Conservation (phyloP, 2,329 filamentous ascomycete species). For the Colletotrichum spaethianum region DNA sequence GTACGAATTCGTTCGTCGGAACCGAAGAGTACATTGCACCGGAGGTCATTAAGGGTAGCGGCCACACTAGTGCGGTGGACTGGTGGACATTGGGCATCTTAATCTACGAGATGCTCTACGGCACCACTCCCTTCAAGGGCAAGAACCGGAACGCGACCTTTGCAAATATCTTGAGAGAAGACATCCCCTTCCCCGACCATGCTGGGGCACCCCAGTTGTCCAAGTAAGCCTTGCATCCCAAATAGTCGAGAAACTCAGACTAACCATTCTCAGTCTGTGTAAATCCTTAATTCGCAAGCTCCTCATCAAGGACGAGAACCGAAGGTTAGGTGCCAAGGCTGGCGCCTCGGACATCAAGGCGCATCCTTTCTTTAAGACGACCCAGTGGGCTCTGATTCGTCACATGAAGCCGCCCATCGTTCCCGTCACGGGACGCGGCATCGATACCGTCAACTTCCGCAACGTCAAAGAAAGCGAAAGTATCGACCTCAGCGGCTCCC, state of each 20-base stretch:
- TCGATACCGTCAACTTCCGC: slow-evolving; percentile 97
- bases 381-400: slow-evolving; percentile 95
- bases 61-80: slow-evolving; percentile 97
- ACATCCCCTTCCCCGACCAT: slow-evolving; percentile 95
- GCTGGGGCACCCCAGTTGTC: slow-evolving; percentile 87
- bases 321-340: slow-evolving; percentile 91
- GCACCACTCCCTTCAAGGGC: slow-evolving; percentile 98
- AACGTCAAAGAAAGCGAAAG: slow-evolving; percentile 98
- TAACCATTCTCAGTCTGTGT: slow-evolving; percentile 77
- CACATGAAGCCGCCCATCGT: slow-evolving; percentile 99
- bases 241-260: slow-evolving; percentile 18
- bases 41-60: slow-evolving; percentile 98
- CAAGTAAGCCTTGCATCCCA: slow-evolving; percentile 71
- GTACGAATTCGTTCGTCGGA: slow-evolving; percentile 98
- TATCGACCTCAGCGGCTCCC: slow-evolving; percentile 82
- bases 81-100: slow-evolving; percentile 99
- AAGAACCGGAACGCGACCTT: slow-evolving; percentile 99
- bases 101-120: slow-evolving; percentile 99
- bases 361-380: slow-evolving; percentile 95
- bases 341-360: slow-evolving; percentile 97
- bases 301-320: slow-evolving; percentile 97
- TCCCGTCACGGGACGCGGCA: slow-evolving; percentile 88
- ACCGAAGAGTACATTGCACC: slow-evolving; percentile 99
- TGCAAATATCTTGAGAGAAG: slow-evolving; percentile 95
- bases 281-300: slow-evolving; percentile 97